Evolutionary conservation across 345 rosid genomes (phyloP), one percentile per base, ranked within the genome.

Genomic region (Citrus sp.): DNA sequence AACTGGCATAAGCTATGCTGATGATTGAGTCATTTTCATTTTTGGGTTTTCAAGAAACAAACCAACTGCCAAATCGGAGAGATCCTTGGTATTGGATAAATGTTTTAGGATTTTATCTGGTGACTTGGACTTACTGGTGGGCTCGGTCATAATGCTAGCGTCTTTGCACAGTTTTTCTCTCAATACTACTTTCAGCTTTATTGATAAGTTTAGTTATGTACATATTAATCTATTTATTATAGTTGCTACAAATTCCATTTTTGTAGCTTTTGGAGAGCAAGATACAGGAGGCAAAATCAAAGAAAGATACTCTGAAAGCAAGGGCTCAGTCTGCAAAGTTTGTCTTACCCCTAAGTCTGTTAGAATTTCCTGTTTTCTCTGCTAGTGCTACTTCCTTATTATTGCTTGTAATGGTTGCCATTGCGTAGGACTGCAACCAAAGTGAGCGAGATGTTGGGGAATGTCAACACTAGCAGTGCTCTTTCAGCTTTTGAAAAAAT

Each of bases 221-320:
- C 24, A n/a, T 73, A 51, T 73, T 82, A 63, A 51, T 79, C 46
- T 60, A 46, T 70, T 77, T 77, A 63, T 63, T 70, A 63, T 28
- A 49, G 80, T 80, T 75, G 58, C 61, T 80, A 35, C 70, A 76
- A 81, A 78, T 73, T 69, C 24, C 38, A 40, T 78, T 80, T 64
- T 66, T 85, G 80, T 84, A 96, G 98, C 92, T 96, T 80, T 80
- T 96, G 87, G 99, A 96, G 89, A 94, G 99, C 92, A 96, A 94
- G 88, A 96, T 96, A 83, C 97, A 94, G 75, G 99, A 96, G 84
- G 99, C 99, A 70, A 92, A 76, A 87, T 91, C 99, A 60, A 96
- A 96, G 90, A 96, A 94, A 89, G 99, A 94, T 83, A 94, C 98
- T 49, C 83, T 94, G 81, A 93, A 91, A 86, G 99, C 99, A 72